phyloP scores from a whole-genome alignment of 768 basidiomycete genomes.

The Neoboletus brunneissimus region DNA sequence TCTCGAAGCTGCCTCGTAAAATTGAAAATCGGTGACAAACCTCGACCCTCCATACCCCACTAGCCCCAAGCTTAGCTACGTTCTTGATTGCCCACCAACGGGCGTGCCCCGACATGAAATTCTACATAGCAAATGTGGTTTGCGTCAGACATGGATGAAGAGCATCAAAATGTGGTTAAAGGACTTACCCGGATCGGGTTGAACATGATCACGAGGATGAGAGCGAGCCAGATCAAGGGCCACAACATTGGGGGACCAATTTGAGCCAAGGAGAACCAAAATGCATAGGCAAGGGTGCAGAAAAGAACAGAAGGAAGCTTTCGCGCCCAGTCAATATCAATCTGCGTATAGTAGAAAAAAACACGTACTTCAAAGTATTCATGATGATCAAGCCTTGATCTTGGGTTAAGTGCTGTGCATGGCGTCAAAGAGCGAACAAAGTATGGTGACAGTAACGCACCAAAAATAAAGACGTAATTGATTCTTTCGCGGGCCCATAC shows the following conservation, averaged over 20 bases:
- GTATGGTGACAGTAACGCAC: slow-evolving; percentile 37
- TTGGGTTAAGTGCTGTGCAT: slow-evolving; percentile 59
- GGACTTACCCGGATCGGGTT: slow-evolving; percentile 68
- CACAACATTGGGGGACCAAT: slow-evolving; percentile 71
- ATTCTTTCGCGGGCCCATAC: slow-evolving; percentile 78
- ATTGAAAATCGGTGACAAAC: slow-evolving; percentile 34
- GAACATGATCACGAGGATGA: slow-evolving; percentile 55
- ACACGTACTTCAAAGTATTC: slow-evolving; percentile 64
- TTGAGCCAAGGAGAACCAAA: slow-evolving; percentile 76
- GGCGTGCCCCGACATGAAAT: slow-evolving; percentile 30
- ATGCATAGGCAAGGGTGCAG: slow-evolving; percentile 68
- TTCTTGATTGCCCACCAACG: slow-evolving; percentile 79
- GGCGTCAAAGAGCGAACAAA: background rate
- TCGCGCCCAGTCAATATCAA: background rate
- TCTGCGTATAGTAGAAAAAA: background rate
- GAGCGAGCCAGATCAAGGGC: slow-evolving; percentile 79
- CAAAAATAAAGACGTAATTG: slow-evolving; percentile 90
- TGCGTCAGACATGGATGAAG: background rate
- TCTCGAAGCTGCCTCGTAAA: background rate
- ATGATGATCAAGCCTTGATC: slow-evolving; percentile 72
- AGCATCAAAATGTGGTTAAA: background rate
- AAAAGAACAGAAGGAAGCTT: slow-evolving; percentile 77
- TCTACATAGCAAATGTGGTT: slow-evolving; percentile 42
- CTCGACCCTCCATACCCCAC: slow-evolving; percentile 74
- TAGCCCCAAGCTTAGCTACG: slow-evolving; percentile 57